Percentiles rank a stretch among this genome's conserved stretches.
Conservation (phyloP, 2,329 filamentous ascomycete genomes). For the Penicillium occitanis region DNA sequence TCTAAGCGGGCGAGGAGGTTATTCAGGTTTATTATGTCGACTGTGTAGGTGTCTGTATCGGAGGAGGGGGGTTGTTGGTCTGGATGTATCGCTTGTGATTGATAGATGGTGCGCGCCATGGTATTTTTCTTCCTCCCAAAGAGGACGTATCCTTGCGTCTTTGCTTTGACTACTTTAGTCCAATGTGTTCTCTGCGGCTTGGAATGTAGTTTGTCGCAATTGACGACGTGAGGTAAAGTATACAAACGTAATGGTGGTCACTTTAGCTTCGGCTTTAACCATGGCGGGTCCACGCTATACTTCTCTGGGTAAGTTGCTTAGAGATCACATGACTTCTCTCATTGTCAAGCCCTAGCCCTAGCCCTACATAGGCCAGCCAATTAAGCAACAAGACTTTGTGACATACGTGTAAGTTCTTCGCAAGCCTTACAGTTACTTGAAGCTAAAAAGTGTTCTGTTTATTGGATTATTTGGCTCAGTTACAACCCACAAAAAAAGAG, state of each 20-base stretch:
- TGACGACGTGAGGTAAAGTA: not conserved
- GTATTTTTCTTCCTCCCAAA: not conserved
- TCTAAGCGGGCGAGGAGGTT: constrained; percentile 46
- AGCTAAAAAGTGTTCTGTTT: no score
- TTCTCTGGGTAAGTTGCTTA: not conserved
- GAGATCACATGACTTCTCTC: not conserved
- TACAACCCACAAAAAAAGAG: not conserved
- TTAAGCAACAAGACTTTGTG: not conserved
- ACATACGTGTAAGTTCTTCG: not conserved
- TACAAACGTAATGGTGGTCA: constrained; percentile 7
- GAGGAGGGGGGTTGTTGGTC: not conserved
- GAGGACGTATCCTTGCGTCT: not conserved
- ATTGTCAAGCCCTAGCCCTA: not conserved
- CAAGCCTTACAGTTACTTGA: not conserved
- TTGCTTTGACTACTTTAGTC: not conserved
- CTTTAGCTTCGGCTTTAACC: constrained; percentile 3
- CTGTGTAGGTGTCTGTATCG: constrained; percentile 8
- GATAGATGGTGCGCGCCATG: not conserved
- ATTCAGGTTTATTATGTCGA: constrained; percentile 36
- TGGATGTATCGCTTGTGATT: not conserved
- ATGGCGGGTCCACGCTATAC: not conserved
- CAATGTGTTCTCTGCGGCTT: not conserved
- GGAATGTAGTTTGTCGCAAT: not conserved
- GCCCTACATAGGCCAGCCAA: not conserved
- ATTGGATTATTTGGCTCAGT: not conserved